Percentiles rank a stretch among this genome's conserved stretches.
Evolutionary conservation across 768 basidiomycete species (phyloP).

Genomic region (Suillus tomentosus): DNA sequence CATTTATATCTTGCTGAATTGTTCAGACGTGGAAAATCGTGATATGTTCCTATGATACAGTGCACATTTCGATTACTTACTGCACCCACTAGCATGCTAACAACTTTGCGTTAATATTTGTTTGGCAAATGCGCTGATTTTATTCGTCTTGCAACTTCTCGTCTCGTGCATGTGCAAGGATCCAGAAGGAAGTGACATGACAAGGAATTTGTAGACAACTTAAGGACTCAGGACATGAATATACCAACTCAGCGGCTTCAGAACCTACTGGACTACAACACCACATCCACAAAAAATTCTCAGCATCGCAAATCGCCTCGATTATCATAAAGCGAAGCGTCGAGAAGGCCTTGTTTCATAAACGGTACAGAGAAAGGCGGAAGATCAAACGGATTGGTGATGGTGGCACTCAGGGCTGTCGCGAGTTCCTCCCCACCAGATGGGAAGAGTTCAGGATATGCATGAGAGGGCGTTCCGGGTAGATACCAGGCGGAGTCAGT

Average conservation of each 20-base stretch:
- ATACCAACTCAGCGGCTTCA: background rate
- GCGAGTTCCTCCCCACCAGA: background rate
- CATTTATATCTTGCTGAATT: background rate
- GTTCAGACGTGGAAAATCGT: background rate
- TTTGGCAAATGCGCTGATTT: background rate
- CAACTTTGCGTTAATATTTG: background rate
- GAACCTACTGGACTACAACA: background rate
- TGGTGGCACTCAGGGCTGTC: background rate
- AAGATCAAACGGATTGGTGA: constrained; percentile 6
- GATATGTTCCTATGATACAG: background rate
- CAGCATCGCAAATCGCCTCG: background rate
- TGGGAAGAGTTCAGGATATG: background rate
- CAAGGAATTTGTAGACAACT: background rate
- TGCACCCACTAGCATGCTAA: background rate
- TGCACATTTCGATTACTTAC: background rate
- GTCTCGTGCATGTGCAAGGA: background rate
- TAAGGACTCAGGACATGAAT: background rate
- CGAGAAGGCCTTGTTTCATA: background rate
- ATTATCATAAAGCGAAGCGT: background rate
- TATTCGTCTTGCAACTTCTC: background rate
- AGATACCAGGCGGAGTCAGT: background rate
- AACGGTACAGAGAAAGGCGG: constrained; percentile 3
- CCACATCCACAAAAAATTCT: background rate
- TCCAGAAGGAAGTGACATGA: background rate
- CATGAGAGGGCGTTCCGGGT: background rate